Evolutionary conservation across 192 early-diverging fungal genomes (phyloP).

Genomic region (Coemansia sp.): DNA sequence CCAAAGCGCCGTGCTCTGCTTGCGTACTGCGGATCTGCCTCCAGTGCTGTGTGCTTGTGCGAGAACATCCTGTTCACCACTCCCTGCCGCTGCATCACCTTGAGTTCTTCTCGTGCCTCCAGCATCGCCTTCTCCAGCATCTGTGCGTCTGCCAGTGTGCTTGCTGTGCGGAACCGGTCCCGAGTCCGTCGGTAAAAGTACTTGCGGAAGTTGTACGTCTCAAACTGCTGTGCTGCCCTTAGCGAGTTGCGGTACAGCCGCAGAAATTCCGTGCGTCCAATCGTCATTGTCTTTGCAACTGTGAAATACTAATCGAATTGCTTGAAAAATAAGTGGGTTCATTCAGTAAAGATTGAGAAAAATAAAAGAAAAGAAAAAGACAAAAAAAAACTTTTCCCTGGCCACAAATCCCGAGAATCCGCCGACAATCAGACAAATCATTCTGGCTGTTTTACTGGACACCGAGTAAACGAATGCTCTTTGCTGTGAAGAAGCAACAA

Average conservation of each 20-base stretch:
- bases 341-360: constrained; percentile 1
- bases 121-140: constrained; percentile 41
- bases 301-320: neutral
- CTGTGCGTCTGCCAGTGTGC: constrained; percentile 30
- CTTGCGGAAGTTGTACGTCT: constrained; percentile 86
- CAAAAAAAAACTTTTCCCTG: neutral
- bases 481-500: no score
- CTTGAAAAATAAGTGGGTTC: constrained; percentile 19
- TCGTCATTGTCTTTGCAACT: constrained; percentile 20
- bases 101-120: constrained; percentile 68
- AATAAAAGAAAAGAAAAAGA: constrained; percentile 7
- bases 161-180: constrained; percentile 75
- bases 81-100: constrained; percentile 75
- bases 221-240: constrained; percentile 70
- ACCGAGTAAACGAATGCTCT: no score
- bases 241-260: constrained; percentile 77
- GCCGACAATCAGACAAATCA: no score
- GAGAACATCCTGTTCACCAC: constrained; percentile 73
- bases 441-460: no score
- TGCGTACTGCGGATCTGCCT: constrained; percentile 48
- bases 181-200: constrained; percentile 78
- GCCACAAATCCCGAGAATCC: neutral
- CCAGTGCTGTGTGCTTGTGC: constrained; percentile 70
- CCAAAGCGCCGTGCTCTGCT: constrained; percentile 25
- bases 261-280: constrained; percentile 61